phyloP scores from a whole-genome alignment of 352 stramenopile genomes.

The Pythium pectinolyticum region DNA sequence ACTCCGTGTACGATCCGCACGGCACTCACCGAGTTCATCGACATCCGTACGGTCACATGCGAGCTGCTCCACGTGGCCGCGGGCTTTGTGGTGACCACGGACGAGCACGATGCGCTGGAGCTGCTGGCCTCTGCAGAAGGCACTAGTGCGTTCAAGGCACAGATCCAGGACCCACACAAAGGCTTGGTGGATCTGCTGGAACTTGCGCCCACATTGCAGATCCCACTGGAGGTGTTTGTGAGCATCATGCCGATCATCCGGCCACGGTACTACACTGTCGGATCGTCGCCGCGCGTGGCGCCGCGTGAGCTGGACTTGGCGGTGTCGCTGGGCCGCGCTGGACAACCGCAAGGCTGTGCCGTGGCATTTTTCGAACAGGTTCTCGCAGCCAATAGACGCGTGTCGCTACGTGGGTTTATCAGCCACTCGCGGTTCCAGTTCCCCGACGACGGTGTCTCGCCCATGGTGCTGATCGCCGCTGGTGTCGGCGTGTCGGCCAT shows the following conservation, averaged over 20 bases:
- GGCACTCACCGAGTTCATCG: constrained; percentile 88
- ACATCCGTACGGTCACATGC: constrained; percentile 78
- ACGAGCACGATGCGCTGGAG: constrained; percentile 48
- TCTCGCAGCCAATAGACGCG: constrained; percentile 20
- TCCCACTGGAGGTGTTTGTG: constrained; percentile 75
- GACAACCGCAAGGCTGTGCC: constrained; percentile 30
- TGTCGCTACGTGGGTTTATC: constrained; percentile 87
- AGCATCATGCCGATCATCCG: constrained; percentile 84
- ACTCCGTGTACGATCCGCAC: constrained; percentile 88
- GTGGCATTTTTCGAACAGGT: constrained; percentile 35
- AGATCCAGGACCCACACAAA: constrained; percentile 71
- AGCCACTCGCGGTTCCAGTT: constrained; percentile 89
- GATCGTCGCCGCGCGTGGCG: constrained; percentile 76
- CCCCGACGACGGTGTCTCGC: constrained; percentile 61
- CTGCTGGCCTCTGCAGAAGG: constrained; percentile 63
- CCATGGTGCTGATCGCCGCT: constrained; percentile 91
- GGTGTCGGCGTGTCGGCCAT: constrained; percentile 92
- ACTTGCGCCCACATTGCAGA: constrained; percentile 44
- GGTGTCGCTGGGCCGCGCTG: constrained; percentile 77
- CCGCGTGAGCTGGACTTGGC: constrained; percentile 86
- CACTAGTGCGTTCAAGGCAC: constrained; percentile 73
- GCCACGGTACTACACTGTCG: constrained; percentile 93
- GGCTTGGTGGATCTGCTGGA: constrained; percentile 81
- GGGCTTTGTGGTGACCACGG: constrained; percentile 40
- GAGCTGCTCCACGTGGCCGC: constrained; percentile 54